Conservation (phyloP, 164 flowering plant genomes). For the Stephania yunnanensis region DNA sequence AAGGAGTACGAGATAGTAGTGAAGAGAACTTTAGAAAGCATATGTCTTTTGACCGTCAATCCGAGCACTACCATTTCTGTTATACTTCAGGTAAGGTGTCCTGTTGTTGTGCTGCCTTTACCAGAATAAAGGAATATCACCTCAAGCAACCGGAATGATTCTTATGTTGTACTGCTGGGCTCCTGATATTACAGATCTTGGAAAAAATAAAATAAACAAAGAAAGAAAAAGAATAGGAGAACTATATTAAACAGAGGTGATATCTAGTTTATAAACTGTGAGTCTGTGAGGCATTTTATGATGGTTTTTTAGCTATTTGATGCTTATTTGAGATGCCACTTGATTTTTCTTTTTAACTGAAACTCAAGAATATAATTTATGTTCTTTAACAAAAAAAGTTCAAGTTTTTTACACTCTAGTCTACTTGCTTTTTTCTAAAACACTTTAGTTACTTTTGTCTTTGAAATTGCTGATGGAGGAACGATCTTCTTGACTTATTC, state of each 20-base stretch:
- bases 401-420: too few relatives aligned
- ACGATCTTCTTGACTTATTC: too few relatives aligned
- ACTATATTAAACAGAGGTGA: too few relatives aligned
- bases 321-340: not conserved
- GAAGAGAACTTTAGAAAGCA: slow-evolving; percentile 75
- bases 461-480: not conserved
- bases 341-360: not conserved
- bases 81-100: slow-evolving; percentile 61
- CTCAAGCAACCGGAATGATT: not conserved
- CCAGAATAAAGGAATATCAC: too few relatives aligned
- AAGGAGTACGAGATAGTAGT: slow-evolving; percentile 89
- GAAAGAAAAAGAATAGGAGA: too few relatives aligned
- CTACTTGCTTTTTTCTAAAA: not conserved
- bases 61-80: slow-evolving; percentile 92
- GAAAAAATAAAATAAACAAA: too few relatives aligned
- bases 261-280: not conserved
- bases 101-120: not conserved
- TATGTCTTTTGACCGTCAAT: slow-evolving; percentile 62
- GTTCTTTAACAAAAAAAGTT: not conserved
- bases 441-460: not conserved
- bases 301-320: not conserved
- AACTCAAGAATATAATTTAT: not conserved
- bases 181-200: too few relatives aligned
- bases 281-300: not conserved
- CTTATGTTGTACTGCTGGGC: not conserved